Percentiles rank a stretch among this genome's conserved stretches.
Conservation (phyloP, 2,329 filamentous ascomycete species). For the Ceratocystis eucalypticola region DNA sequence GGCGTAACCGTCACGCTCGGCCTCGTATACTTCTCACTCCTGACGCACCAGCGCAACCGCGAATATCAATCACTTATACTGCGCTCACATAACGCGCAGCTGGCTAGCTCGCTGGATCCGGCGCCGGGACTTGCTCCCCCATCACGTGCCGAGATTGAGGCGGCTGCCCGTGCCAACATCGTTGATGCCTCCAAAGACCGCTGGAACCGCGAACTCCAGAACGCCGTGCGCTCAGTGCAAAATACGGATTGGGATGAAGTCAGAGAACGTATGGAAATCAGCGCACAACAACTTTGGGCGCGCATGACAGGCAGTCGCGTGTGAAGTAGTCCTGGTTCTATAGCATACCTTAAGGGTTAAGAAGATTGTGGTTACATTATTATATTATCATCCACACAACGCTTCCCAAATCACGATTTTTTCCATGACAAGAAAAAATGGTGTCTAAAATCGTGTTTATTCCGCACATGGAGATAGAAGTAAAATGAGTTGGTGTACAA, state of each 20-base stretch:
- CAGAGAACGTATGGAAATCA: constrained; percentile 43
- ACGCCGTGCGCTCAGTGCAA: constrained; percentile 52
- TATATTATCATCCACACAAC: background rate
- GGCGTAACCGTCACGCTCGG: constrained; percentile 64
- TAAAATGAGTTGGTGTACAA: background rate
- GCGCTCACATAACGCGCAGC: constrained; percentile 41
- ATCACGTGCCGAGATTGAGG: constrained; percentile 37
- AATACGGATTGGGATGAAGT: constrained; percentile 51
- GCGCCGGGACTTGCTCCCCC: constrained; percentile 35
- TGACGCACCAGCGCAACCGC: constrained; percentile 56
- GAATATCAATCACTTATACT: constrained; percentile 43
- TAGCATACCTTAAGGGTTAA: background rate
- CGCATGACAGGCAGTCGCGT: background rate
- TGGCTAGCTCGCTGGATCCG: constrained; percentile 40
- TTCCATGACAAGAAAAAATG: background rate
- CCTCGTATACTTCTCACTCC: constrained; percentile 56
- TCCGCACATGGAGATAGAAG: background rate
- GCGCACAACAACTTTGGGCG: constrained; percentile 9
- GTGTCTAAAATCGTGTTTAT: background rate
- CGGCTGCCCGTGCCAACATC: constrained; percentile 40
- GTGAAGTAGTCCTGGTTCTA: background rate
- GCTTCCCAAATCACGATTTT: too few species aligned
- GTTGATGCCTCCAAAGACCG: constrained; percentile 58
- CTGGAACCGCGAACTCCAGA: constrained; percentile 64
- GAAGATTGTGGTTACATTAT: background rate